Evolutionary conservation across 2,329 filamentous ascomycete genomes (phyloP).

Genomic region (Juglanconis sp.): DNA sequence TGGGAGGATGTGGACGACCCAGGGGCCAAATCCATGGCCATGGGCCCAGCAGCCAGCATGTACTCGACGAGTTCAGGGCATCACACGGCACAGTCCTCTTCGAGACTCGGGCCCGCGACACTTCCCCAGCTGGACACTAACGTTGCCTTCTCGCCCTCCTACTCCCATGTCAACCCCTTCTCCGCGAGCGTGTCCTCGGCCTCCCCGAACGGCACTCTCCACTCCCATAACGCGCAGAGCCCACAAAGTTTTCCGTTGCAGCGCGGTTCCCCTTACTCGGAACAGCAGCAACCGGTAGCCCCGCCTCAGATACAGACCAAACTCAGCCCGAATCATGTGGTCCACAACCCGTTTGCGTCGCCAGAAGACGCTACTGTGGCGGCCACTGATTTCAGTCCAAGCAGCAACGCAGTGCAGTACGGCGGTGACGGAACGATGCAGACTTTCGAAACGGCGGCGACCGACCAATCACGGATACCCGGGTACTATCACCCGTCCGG

Average conservation of each 20-base stretch:
- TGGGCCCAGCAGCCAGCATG: conserved; percentile 6
- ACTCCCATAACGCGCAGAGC: conserved; percentile 1
- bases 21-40: conserved; percentile 4
- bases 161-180: conserved; percentile 14
- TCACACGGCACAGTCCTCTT: neutral
- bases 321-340: conserved; percentile 2
- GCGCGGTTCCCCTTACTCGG: neutral
- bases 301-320: conserved; percentile 7
- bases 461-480: conserved; percentile 34
- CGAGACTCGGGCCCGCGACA: conserved; percentile 3
- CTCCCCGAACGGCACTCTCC: neutral
- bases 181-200: conserved; percentile 2
- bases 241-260: conserved; percentile 2
- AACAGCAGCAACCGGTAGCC: neutral
- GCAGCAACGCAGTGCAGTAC: conserved; percentile 24
- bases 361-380: conserved; percentile 22
- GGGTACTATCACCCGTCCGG: conserved; percentile 39
- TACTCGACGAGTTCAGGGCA: conserved; percentile 14
- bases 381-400: conserved; percentile 20
- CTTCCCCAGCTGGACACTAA: conserved; percentile 14
- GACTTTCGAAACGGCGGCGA: conserved; percentile 23
- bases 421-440: conserved; percentile 18
- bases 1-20: conserved; percentile 30
- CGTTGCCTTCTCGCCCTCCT: conserved; percentile 9
- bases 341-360: conserved; percentile 21